Conservation (phyloP, 2,329 filamentous ascomycete species). For the Clathrospora elynae region DNA sequence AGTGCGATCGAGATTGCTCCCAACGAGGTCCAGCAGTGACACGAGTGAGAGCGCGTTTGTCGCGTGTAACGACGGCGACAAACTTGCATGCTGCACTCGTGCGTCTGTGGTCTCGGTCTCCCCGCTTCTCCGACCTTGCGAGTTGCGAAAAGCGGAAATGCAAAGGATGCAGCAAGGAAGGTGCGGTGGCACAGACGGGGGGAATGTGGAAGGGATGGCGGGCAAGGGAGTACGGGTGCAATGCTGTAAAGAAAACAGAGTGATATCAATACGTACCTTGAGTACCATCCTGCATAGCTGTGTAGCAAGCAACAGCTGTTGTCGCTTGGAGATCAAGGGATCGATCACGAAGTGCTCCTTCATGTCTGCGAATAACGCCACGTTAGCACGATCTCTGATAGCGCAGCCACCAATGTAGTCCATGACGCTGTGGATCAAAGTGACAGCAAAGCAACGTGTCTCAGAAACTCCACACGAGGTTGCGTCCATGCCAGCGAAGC, state of each 20-base stretch:
- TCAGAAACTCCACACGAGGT: conserved; percentile 20
- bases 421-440: conserved; percentile 8
- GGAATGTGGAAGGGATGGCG: conserved; percentile 15
- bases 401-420: conserved; percentile 12
- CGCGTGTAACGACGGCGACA: conserved; percentile 28
- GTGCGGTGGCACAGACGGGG: conserved; percentile 11
- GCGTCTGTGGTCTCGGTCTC: conserved; percentile 14
- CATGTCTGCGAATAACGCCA: conserved; percentile 69
- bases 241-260: conserved; percentile 16
- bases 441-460: conserved; percentile 17
- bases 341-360: conserved; percentile 98
- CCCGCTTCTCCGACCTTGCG: conserved; percentile 29
- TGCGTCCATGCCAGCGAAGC: conserved; percentile 17
- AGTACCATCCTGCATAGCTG: conserved; percentile 88
- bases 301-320: conserved; percentile 93
- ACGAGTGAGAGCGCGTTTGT: conserved; percentile 19
- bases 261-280: conserved; percentile 57
- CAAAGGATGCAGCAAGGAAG: conserved; percentile 19
- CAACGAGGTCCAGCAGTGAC: conserved; percentile 13
- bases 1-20: background rate
- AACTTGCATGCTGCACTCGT: conserved; percentile 15
- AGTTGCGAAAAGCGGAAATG: conserved; percentile 9
- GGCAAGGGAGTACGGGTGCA: conserved; percentile 9
- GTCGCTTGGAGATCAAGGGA: conserved; percentile 95
- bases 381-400: conserved; percentile 33